Evolutionary conservation across 2,329 filamentous ascomycete genomes (phyloP).

Genomic region (Cytospora paraplurivora): DNA sequence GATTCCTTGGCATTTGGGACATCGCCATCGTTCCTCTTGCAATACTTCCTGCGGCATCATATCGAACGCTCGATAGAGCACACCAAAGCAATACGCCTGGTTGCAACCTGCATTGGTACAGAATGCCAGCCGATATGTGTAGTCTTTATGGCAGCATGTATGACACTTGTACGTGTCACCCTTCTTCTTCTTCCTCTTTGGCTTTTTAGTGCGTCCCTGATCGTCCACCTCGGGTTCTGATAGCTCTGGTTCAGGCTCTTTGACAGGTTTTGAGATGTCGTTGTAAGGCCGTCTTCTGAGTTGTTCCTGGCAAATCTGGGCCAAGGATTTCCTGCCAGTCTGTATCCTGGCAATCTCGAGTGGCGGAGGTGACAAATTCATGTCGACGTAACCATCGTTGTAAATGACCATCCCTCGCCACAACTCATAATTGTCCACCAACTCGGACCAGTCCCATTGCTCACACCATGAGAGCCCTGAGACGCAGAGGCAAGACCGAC

Average conservation of each 20-base stretch:
- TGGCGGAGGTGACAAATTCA: conserved; percentile 67
- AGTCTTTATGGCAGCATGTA: conserved; percentile 78
- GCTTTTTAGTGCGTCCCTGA: conserved; percentile 62
- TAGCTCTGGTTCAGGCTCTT: conserved; percentile 50
- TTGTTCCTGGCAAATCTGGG: conserved; percentile 93
- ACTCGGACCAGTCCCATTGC: conserved; percentile 83
- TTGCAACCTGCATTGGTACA: conserved; percentile 72
- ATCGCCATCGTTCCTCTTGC: conserved; percentile 81
- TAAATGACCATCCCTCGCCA: conserved; percentile 81
- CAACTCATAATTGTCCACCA: conserved; percentile 75
- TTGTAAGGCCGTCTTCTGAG: conserved; percentile 78
- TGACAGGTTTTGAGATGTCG: conserved; percentile 69
- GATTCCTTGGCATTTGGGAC: conserved; percentile 80
- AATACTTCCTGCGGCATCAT: conserved; percentile 82
- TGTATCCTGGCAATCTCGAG: conserved; percentile 70
- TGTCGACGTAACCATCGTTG: conserved; percentile 68
- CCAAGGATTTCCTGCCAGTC: conserved; percentile 75
- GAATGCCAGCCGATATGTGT: conserved; percentile 79
- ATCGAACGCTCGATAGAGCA: conserved; percentile 88
- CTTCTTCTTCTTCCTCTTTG: conserved; percentile 55
- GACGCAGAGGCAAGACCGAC: conserved; percentile 85
- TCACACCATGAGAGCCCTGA: conserved; percentile 89
- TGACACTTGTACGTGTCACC: conserved; percentile 70
- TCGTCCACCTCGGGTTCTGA: conserved; percentile 63
- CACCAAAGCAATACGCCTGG: conserved; percentile 88